Percentiles rank a stretch among this genome's conserved stretches.
Conservation (phyloP, 345 rosid species). For the Clarkia xantiana region DNA sequence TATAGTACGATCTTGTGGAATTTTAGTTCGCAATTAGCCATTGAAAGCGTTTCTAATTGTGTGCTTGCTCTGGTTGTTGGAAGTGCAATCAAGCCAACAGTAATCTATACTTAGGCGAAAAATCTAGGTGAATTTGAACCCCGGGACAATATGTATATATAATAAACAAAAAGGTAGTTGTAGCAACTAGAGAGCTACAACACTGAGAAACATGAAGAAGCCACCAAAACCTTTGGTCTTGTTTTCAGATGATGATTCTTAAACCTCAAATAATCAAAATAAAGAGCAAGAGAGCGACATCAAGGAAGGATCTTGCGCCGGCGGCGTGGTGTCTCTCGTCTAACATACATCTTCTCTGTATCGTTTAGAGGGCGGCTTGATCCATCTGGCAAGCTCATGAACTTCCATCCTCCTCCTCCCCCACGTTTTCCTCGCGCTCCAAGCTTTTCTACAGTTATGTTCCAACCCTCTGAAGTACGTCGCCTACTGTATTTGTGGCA, state of each 20-base stretch:
- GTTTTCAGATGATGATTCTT: too few relatives aligned
- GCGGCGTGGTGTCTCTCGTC: constrained; percentile 68
- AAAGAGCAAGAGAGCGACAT: constrained; percentile 4
- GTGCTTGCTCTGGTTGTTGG: too few relatives aligned
- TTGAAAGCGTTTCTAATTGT: too few relatives aligned
- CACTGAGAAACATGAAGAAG: background rate
- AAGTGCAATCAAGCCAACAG: too few relatives aligned
- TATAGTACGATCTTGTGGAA: too few relatives aligned
- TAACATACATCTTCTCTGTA: constrained; percentile 67
- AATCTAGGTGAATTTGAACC: too few relatives aligned
- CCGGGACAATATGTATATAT: too few relatives aligned
- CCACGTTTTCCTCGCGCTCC: constrained; percentile 78
- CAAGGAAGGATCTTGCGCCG: constrained; percentile 73
- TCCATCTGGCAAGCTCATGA: constrained; percentile 80
- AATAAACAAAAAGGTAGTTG: background rate
- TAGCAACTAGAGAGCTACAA: background rate
- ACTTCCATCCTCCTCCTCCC: constrained; percentile 90
- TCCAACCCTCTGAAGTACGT: constrained; percentile 76
- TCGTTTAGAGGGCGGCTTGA: constrained; percentile 75
- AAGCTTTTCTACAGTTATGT: constrained; percentile 66
- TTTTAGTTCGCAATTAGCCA: too few relatives aligned
- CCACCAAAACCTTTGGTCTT: background rate
- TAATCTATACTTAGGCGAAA: too few relatives aligned
- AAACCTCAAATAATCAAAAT: background rate
- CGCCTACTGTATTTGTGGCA: constrained; percentile 82